Conservation (phyloP, 2,329 filamentous ascomycete species). For the Simplicillium aogashimaense region DNA sequence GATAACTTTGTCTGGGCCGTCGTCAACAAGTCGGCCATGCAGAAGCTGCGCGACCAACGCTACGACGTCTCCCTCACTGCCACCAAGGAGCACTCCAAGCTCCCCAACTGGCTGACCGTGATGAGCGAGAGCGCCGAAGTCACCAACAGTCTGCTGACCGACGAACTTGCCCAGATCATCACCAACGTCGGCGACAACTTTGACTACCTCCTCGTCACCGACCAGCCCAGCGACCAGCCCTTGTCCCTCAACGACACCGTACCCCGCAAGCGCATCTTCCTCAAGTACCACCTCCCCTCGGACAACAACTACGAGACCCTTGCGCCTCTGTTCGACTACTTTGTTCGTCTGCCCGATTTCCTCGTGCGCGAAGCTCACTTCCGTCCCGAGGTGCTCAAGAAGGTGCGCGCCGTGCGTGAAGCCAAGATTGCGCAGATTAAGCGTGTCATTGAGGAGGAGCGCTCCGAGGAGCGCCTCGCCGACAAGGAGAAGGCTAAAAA, state of each 20-base stretch:
- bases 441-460: constrained; percentile 68
- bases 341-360: constrained; percentile 74
- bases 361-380: constrained; percentile 73
- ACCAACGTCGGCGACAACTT: constrained; percentile 66
- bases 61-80: constrained; percentile 90
- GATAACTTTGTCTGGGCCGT: constrained; percentile 93
- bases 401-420: constrained; percentile 72
- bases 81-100: constrained; percentile 86
- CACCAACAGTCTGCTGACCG: constrained; percentile 75
- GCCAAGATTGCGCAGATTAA: constrained; percentile 70
- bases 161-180: constrained; percentile 76
- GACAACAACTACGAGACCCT: constrained; percentile 54
- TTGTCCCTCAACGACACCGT: constrained; percentile 72
- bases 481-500: constrained; percentile 74
- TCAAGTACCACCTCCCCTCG: constrained; percentile 62
- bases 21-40: constrained; percentile 93
- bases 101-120: constrained; percentile 81
- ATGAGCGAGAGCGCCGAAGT: constrained; percentile 98
- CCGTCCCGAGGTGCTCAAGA: constrained; percentile 80
- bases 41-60: constrained; percentile 76
- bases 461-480: constrained; percentile 64
- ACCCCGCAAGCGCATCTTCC: constrained; percentile 77
- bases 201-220: constrained; percentile 80
- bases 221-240: constrained; percentile 83
- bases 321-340: constrained; percentile 69